phyloP scores from a whole-genome alignment of 257 asterid species.

The Jasminum sambac region DNA sequence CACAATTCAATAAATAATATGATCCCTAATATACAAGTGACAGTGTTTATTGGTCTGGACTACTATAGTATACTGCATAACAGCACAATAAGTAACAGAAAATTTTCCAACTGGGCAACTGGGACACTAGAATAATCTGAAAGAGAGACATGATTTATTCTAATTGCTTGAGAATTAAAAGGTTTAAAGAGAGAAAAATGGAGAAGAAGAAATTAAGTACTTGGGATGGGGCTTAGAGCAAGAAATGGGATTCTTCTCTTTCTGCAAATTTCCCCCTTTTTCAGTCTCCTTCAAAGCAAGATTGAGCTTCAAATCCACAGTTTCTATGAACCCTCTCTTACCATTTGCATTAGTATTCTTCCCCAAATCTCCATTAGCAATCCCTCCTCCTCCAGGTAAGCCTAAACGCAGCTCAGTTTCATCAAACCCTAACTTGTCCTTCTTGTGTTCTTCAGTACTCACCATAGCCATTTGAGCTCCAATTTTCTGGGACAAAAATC shows the following conservation, averaged over 20 bases:
- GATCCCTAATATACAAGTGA: too few species aligned
- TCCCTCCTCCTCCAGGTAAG: slow-evolving; percentile 31
- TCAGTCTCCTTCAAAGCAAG: slow-evolving; percentile 15
- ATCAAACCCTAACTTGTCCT: slow-evolving; percentile 25
- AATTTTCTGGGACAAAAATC: neutral
- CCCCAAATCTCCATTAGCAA: neutral
- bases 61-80: too few species aligned
- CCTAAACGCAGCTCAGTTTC: slow-evolving; percentile 37
- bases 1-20: too few species aligned
- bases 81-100: neutral
- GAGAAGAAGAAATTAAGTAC: slow-evolving; percentile 9
- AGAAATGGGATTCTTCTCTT: slow-evolving; percentile 12
- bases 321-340: slow-evolving; percentile 29
- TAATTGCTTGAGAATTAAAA: neutral
- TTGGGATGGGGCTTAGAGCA: slow-evolving; percentile 31
- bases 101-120: too few species aligned
- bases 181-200: neutral
- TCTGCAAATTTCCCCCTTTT: slow-evolving; percentile 1
- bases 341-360: slow-evolving; percentile 15
- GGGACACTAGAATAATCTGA: neutral
- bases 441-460: neutral
- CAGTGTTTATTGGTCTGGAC: too few species aligned
- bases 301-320: slow-evolving; percentile 31
- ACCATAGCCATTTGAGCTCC: slow-evolving; percentile 13
- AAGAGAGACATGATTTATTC: neutral